These are phyloP conservation scores for Sherardia arvensis DNA, from an alignment of 257 asterid genomes.

Conservation along the genomic window DNA sequence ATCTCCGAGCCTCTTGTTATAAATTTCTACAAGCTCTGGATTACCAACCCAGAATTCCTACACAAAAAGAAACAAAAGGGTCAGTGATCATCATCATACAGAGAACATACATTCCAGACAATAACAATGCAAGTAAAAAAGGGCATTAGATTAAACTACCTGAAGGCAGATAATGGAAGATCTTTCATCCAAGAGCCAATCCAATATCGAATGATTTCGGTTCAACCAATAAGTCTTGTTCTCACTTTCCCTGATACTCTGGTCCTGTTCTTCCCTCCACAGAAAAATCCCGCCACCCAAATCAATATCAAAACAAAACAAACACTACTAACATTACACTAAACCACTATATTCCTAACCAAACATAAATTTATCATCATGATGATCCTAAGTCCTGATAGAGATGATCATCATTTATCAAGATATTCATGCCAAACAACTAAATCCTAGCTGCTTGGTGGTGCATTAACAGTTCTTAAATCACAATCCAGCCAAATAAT, in stretches of 20 bases:
- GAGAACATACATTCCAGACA: background rate
- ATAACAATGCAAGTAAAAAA: background rate
- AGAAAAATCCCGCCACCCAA: constrained; percentile 11
- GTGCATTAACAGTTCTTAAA: background rate
- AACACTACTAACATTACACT: background rate
- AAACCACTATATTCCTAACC: background rate
- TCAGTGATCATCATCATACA: background rate
- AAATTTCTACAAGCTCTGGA: constrained; percentile 77
- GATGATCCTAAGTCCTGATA: too few species aligned
- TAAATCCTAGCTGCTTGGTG: background rate
- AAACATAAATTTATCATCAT: too few species aligned
- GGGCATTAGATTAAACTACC: constrained; percentile 29
- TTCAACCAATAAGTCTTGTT: constrained; percentile 72
- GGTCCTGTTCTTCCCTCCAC: constrained; percentile 57
- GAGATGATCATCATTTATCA: too few species aligned
- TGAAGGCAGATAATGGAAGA: constrained; percentile 97
- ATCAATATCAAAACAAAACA: constrained; percentile 8
- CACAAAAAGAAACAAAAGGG: background rate
- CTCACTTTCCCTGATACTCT: constrained; percentile 84
- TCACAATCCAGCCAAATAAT: background rate
- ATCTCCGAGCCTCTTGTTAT: constrained; percentile 87
- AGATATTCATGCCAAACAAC: background rate
- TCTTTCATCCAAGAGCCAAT: constrained; percentile 84
- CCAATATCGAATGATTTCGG: constrained; percentile 75
- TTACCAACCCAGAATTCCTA: constrained; percentile 99